phyloP scores from a whole-genome alignment of 208 protist species.

The Wallacemonas sp. region DNA sequence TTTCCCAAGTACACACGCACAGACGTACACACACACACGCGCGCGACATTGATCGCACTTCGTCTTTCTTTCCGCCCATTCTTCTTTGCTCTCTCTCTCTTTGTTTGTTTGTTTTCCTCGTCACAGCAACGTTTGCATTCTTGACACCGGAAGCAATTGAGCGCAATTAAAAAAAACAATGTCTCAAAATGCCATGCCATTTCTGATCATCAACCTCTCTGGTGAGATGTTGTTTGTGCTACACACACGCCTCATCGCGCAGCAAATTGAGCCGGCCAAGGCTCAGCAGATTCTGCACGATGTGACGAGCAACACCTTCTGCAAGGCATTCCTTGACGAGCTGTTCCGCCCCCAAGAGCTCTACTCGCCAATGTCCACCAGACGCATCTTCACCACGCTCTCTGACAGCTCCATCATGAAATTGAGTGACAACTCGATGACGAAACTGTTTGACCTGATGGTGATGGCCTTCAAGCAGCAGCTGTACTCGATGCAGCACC shows the following conservation, averaged over 20 bases:
- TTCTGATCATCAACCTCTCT: slow-evolving; percentile 90
- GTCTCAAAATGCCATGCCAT: slow-evolving; percentile 71
- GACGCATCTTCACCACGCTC: slow-evolving; percentile 80
- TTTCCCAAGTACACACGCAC: too few species aligned
- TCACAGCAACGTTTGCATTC: too few species aligned
- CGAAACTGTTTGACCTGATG: slow-evolving; percentile 94
- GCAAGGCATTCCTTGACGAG: slow-evolving; percentile 71
- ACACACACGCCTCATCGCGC: slow-evolving; percentile 81
- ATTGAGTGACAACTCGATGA: slow-evolving; percentile 80
- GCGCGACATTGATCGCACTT: too few species aligned
- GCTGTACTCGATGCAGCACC: slow-evolving; percentile 67
- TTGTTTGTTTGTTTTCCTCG: too few species aligned
- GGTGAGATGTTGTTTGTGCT: slow-evolving; percentile 95
- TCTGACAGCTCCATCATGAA: slow-evolving; percentile 86
- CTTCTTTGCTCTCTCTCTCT: too few species aligned
- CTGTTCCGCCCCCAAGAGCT: slow-evolving; percentile 85
- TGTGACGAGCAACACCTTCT: slow-evolving; percentile 76
- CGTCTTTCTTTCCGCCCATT: too few species aligned
- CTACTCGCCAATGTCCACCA: slow-evolving; percentile 56
- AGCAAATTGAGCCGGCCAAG: slow-evolving; percentile 66
- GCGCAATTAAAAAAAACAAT: slow-evolving; percentile 31
- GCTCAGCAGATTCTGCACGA: slow-evolving; percentile 61
- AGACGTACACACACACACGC: too few species aligned
- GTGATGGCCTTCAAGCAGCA: slow-evolving; percentile 94
- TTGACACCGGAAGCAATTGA: neutral